A percentile compares a stretch with the other conserved stretches of the same genome.
Evolutionary conservation across 495 filamentous ascomycete genomes (phyloP).

Genomic region (Symbiotaphrina buchneri): DNA sequence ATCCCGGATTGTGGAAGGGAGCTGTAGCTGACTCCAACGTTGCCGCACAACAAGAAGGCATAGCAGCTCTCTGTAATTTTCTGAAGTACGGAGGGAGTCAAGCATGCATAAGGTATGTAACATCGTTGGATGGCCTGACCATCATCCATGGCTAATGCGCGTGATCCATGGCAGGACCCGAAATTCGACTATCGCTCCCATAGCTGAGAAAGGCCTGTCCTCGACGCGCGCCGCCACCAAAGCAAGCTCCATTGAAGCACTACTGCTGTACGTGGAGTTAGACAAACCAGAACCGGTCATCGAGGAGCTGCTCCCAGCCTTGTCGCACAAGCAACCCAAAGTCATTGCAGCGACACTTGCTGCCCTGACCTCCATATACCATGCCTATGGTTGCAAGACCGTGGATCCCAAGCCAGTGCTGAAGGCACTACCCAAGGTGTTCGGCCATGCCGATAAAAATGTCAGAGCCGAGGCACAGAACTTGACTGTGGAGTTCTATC

Average conservation of each 20-base stretch:
- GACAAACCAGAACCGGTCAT: slow-evolving; percentile 72
- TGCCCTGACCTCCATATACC: slow-evolving; percentile 62
- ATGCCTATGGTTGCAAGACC: slow-evolving; percentile 88
- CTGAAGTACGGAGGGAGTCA: slow-evolving; percentile 68
- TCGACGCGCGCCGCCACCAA: slow-evolving; percentile 78
- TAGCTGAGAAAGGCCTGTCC: slow-evolving; percentile 81
- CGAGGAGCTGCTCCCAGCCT: slow-evolving; percentile 68
- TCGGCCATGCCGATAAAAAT: slow-evolving; percentile 95
- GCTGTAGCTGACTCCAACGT: slow-evolving; percentile 93
- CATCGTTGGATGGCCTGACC: background rate
- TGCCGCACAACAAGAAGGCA: slow-evolving; percentile 83
- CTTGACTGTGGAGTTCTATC: slow-evolving; percentile 81
- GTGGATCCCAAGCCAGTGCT: slow-evolving; percentile 91
- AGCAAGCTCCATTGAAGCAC: slow-evolving; percentile 60
- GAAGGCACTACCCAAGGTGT: slow-evolving; percentile 74
- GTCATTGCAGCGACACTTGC: slow-evolving; percentile 67
- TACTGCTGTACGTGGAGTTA: slow-evolving; percentile 75
- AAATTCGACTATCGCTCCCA: slow-evolving; percentile 42
- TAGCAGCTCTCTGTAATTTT: slow-evolving; percentile 70
- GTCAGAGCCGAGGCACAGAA: slow-evolving; percentile 87
- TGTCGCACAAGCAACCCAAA: slow-evolving; percentile 88
- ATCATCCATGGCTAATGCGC: slow-evolving; percentile 5
- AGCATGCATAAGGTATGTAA: slow-evolving; percentile 43
- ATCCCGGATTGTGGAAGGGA: slow-evolving; percentile 72
- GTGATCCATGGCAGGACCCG: slow-evolving; percentile 37